Evolutionary conservation across 1,284 basidiomycete species (phyloP).

Genomic region (Ustilago xerochloae): DNA sequence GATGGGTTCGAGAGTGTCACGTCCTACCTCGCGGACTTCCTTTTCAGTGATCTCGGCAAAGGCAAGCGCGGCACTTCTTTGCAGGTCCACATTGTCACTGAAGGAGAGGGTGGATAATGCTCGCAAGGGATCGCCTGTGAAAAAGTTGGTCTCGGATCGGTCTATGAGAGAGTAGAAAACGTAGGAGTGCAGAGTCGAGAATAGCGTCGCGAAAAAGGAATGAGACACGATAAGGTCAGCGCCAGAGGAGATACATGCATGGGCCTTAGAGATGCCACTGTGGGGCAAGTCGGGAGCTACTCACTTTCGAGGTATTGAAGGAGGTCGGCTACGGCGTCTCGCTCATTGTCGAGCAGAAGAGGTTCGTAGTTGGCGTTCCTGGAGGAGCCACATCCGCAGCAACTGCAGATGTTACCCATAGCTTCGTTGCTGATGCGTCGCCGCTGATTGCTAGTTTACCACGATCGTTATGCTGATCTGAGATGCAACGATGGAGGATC

Average conservation of each 20-base stretch:
- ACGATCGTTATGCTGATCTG: too few species aligned
- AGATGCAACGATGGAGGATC: too few species aligned
- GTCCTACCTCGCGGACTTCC: conserved; percentile 94
- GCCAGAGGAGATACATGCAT: too few species aligned
- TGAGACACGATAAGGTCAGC: background rate
- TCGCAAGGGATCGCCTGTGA: conserved; percentile 78
- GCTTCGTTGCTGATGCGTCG: conserved; percentile 1
- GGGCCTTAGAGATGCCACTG: background rate
- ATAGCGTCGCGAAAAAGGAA: too few species aligned
- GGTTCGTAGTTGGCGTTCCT: conserved; percentile 75
- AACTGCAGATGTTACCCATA: conserved; percentile 66
- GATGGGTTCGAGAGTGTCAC: conserved; percentile 98
- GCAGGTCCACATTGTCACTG: conserved; percentile 98
- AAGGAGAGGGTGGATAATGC: conserved; percentile 97
- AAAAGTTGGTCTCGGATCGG: conserved; percentile 68
- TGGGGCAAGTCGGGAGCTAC: conserved; percentile 6
- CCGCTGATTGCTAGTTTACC: conserved; percentile 2
- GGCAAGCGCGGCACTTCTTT: conserved; percentile 95
- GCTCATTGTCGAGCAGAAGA: conserved; percentile 93
- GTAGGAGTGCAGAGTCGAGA: background rate
- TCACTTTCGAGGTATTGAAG: conserved; percentile 97
- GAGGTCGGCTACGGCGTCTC: conserved; percentile 97
- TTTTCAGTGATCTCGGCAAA: conserved; percentile 99
- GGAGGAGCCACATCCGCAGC: conserved; percentile 48
- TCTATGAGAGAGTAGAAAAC: conserved; percentile 29